Evolutionary conservation across 176 grass and related monocot genomes (phyloP).

Genomic region (Ananas comosus): DNA sequence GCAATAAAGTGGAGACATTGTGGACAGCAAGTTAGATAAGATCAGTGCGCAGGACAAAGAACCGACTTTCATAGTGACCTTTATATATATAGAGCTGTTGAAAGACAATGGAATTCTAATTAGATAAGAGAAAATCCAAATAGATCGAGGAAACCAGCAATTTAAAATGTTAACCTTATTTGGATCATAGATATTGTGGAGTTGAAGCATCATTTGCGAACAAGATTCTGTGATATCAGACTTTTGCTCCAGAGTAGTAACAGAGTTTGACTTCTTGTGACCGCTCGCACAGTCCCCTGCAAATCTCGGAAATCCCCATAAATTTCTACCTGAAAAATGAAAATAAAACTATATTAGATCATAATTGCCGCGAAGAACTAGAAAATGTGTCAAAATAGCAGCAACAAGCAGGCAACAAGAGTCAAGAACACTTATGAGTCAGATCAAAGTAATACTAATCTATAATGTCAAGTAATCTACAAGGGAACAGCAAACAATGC

Average conservation of each 20-base stretch:
- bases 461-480: too few species aligned
- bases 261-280: conserved; percentile 46
- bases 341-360: conserved; percentile 16
- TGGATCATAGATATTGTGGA: conserved; percentile 54
- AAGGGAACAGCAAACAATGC: too few species aligned
- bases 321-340: conserved; percentile 56
- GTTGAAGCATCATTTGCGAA: conserved; percentile 69
- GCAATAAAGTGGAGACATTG: background rate
- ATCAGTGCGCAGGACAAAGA: conserved; percentile 1
- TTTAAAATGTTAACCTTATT: conserved; percentile 51
- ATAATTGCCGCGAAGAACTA: conserved; percentile 7
- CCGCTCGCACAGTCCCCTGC: conserved; percentile 90
- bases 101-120: background rate
- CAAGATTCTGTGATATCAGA: conserved; percentile 75
- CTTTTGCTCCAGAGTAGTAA: conserved; percentile 53
- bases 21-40: too few species aligned
- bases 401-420: conserved; percentile 4
- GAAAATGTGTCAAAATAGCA: conserved; percentile 2
- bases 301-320: conserved; percentile 92
- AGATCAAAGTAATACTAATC: too few species aligned
- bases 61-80: conserved; percentile 70
- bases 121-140: conserved; percentile 4
- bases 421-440: background rate
- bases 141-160: conserved; percentile 7
- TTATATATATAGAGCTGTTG: conserved; percentile 49